A percentile compares a stretch with the other conserved stretches of the same genome.
Evolutionary conservation across 169 alveolate species (phyloP).

Genomic region (Plasmodium adleri): DNA sequence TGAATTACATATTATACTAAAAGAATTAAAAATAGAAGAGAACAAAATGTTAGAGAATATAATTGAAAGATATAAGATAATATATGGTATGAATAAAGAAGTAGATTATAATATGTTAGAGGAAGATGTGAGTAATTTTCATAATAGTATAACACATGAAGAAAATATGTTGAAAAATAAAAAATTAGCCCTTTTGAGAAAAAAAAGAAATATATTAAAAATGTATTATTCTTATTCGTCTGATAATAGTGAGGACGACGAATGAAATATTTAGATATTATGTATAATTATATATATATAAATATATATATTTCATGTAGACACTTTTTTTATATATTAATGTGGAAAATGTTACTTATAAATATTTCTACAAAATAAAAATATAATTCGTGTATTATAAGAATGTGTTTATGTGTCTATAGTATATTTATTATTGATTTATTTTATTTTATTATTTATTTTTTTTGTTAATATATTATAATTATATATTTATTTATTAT

Average conservation of each 20-base stretch:
- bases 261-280: constrained; percentile 15
- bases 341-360: too few species aligned
- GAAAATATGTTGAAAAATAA: constrained; percentile 31
- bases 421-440: too few species aligned
- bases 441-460: too few species aligned
- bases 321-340: neutral
- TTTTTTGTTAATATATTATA: too few species aligned
- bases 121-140: constrained; percentile 7
- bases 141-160: constrained; percentile 11
- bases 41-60: constrained; percentile 21
- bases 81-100: constrained; percentile 22
- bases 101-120: constrained; percentile 39
- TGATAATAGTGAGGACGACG: constrained; percentile 66
- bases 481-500: too few species aligned
- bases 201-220: constrained; percentile 33
- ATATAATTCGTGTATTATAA: too few species aligned
- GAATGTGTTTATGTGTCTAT: too few species aligned
- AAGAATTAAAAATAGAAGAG: constrained; percentile 31
- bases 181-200: constrained; percentile 24
- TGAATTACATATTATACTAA: constrained; percentile 3
- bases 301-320: neutral
- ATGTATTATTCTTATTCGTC: constrained; percentile 33
- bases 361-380: too few species aligned
- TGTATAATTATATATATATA: neutral
- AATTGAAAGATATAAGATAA: constrained; percentile 14